Percentiles rank a stretch among this genome's conserved stretches.
Conservation (phyloP, 2,329 filamentous ascomycete genomes). For the Sclerotinia glacialis region DNA sequence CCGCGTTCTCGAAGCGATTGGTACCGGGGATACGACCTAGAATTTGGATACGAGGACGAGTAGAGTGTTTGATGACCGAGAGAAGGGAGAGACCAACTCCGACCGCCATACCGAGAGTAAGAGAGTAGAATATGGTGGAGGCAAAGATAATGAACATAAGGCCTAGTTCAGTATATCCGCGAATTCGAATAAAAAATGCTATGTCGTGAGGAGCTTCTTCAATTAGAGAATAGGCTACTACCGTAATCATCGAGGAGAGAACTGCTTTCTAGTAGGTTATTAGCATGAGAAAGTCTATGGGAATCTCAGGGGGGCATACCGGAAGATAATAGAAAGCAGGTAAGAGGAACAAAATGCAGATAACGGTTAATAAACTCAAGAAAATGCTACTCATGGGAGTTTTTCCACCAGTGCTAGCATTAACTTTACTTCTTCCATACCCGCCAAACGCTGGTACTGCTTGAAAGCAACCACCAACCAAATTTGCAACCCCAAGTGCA, state of each 20-base stretch:
- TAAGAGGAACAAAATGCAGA: conserved; percentile 77
- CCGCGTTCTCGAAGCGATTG: conserved; percentile 81
- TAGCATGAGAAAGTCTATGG: conserved; percentile 19
- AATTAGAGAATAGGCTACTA: conserved; percentile 90
- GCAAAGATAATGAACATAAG: conserved; percentile 90
- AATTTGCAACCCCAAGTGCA: conserved; percentile 83
- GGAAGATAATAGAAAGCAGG: conserved; percentile 95
- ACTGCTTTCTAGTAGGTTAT: conserved; percentile 73
- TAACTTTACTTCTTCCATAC: conserved; percentile 94
- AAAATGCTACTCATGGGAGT: conserved; percentile 93
- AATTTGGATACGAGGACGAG: conserved; percentile 92
- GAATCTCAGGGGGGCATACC: conserved; percentile 53
- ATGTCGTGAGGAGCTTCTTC: conserved; percentile 95
- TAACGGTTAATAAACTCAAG: conserved; percentile 74
- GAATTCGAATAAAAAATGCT: conserved; percentile 80
- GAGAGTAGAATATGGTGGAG: conserved; percentile 90
- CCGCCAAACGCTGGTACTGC: conserved; percentile 91
- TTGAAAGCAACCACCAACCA: conserved; percentile 91
- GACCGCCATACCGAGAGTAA: conserved; percentile 89
- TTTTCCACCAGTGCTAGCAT: conserved; percentile 84
- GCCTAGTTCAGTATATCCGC: conserved; percentile 78
- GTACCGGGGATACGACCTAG: conserved; percentile 84
- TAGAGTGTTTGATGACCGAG: conserved; percentile 85
- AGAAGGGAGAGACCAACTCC: conserved; percentile 89
- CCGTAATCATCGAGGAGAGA: conserved; percentile 88